Evolutionary conservation across 345 rosid species (phyloP), one percentile per base, ranked within the genome.

Genomic region (Eutrema heterophyllum): DNA sequence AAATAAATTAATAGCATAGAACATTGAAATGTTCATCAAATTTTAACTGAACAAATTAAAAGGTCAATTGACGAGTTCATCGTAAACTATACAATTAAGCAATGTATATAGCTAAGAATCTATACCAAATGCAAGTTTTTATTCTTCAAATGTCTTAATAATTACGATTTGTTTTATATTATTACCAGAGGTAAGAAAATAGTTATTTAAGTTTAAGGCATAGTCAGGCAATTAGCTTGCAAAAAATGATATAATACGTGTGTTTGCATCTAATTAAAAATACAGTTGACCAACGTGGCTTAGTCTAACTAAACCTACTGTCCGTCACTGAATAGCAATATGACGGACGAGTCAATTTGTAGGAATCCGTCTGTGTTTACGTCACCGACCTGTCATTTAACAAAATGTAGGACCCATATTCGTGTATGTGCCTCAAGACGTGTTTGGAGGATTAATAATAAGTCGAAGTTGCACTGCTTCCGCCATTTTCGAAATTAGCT

Each of bases 241-340:
- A 35, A 46, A 12, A 64, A 7, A 62, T 9, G 2, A 54, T 54
- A 33, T 58, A 38, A 65, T 61, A 71, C 38, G 52, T 72, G 45
- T 72, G 43, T 2, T 68, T 12, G 40, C 54, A 9, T 60, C 27
- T 48, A 58, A 18, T 35, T 10, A 49, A 38, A 1, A 49, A 12
- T 64, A n/a, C 36, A 33, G 76, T 78, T 78, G 81, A 78, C 81
- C 16, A 59, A 35, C 41, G 24, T 70, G 39, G 66, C 33, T 9
- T 48, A 4, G n/a, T 9, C 18, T 4, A 7, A 46, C 67, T 46
- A 49, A 48, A 54, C 4, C 27, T 3, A 71, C 80, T 0, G 73
- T 0, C 69, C 7, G 73, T 66, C 48, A 52, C 27, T 1, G 1
- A 66, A 55, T 0, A 15, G 13, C 2, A 7, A 3, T 10, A 38